Evolutionary conservation across 768 basidiomycete species (phyloP).

Genomic region (Mycena vulgaris): DNA sequence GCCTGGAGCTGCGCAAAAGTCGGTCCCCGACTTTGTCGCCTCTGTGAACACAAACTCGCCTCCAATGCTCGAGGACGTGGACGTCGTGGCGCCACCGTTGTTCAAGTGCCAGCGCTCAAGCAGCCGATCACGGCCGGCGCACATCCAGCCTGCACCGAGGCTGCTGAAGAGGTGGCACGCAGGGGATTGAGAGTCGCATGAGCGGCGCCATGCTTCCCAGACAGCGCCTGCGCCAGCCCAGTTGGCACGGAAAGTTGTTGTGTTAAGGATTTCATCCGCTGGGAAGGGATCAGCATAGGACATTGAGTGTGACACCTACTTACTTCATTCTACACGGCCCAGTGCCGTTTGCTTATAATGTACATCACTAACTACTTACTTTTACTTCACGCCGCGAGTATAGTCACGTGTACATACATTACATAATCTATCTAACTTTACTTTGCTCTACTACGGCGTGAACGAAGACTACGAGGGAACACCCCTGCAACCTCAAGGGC

Average conservation of each 20-base stretch:
- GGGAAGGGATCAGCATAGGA: no score
- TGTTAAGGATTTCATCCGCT: background rate
- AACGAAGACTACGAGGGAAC: no score
- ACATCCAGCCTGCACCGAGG: slow-evolving; percentile 66
- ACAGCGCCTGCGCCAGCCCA: slow-evolving; percentile 89
- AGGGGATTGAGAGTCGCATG: slow-evolving; percentile 83
- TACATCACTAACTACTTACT: no score
- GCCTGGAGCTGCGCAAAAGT: slow-evolving; percentile 88
- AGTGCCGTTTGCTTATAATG: no score
- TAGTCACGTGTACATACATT: no score
- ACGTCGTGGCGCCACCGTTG: background rate
- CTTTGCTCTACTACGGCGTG: no score
- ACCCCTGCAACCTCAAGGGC: no score
- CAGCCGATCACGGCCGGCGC: slow-evolving; percentile 25
- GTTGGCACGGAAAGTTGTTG: slow-evolving; percentile 62
- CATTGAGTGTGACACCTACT: no score
- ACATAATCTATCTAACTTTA: no score
- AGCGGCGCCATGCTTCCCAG: slow-evolving; percentile 95
- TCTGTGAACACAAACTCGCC: slow-evolving; percentile 77
- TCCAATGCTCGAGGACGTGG: slow-evolving; percentile 46
- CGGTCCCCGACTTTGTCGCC: slow-evolving; percentile 71
- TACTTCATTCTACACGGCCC: no score
- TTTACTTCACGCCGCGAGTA: no score
- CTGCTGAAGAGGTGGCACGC: slow-evolving; percentile 90
- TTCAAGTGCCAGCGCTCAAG: background rate